These are phyloP conservation scores for Straminergon stramineum DNA, from an alignment of 225 moss, liverwort and hornwort genomes.

Conservation along the genomic window DNA sequence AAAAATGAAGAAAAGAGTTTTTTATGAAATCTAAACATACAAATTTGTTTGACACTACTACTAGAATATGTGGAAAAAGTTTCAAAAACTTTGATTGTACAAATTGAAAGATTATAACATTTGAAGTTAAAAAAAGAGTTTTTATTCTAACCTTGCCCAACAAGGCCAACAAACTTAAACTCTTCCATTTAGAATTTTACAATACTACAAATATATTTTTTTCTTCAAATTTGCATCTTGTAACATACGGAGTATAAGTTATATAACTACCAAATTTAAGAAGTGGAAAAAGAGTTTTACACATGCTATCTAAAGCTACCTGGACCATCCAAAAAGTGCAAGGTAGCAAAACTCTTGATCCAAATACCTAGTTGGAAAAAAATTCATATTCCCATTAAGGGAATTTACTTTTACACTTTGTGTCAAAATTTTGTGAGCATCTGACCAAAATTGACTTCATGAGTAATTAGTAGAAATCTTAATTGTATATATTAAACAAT, in stretches of 20 bases:
- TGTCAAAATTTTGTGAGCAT: neutral
- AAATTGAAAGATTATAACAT: neutral
- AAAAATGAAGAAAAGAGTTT: neutral
- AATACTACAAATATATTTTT: accelerated
- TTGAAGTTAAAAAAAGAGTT: neutral
- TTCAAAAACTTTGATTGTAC: accelerated
- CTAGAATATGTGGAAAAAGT: neutral
- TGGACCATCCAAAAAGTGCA: accelerated
- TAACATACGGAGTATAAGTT: neutral
- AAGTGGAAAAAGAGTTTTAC: neutral
- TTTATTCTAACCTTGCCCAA: accelerated
- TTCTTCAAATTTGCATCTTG: accelerated
- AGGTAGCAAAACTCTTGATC: neutral
- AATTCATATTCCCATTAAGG: neutral
- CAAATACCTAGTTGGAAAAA: accelerated
- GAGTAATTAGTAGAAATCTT: accelerated
- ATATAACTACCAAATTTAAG: accelerated
- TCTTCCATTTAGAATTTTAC: neutral
- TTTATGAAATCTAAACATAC: neutral
- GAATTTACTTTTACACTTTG: neutral
- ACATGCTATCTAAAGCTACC: accelerated
- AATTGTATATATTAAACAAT: accelerated
- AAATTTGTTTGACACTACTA: neutral
- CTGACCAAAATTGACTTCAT: neutral
- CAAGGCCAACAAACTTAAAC: neutral